Evolutionary conservation across 768 basidiomycete species (phyloP).

Genomic region (Suillus brevipes): DNA sequence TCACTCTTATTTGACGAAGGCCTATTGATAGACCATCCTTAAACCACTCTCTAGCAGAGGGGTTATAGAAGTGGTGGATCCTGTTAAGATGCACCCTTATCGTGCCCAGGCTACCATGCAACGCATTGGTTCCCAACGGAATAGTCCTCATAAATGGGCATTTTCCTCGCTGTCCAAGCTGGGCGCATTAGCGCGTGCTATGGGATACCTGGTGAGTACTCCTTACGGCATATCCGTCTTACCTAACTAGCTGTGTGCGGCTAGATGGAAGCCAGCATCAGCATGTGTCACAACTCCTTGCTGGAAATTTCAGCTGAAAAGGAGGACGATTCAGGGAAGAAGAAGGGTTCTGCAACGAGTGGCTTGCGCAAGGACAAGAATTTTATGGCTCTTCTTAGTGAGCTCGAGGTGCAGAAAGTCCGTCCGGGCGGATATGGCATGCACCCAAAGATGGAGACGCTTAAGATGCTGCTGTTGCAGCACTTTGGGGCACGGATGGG

Average conservation of each 20-base stretch:
- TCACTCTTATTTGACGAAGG: conserved; percentile 7
- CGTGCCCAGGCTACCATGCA: conserved; percentile 46
- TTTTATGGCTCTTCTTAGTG: conserved; percentile 65
- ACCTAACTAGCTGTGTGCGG: neutral
- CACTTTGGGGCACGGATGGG: conserved; percentile 60
- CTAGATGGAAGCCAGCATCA: conserved; percentile 81
- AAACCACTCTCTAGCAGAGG: conserved; percentile 37
- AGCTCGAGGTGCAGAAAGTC: conserved; percentile 60
- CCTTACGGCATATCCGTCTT: conserved; percentile 2
- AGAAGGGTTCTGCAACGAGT: conserved; percentile 42
- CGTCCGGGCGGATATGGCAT: conserved; percentile 48
- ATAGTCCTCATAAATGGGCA: conserved; percentile 45
- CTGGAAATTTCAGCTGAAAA: conserved; percentile 48
- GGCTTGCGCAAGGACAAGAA: conserved; percentile 49
- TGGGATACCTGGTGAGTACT: conserved; percentile 78
- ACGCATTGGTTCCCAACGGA: conserved; percentile 39
- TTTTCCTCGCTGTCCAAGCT: conserved; percentile 53
- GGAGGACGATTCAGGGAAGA: conserved; percentile 33
- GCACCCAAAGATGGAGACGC: conserved; percentile 93
- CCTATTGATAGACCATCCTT: conserved; percentile 30
- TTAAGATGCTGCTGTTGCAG: conserved; percentile 70
- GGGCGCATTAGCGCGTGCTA: conserved; percentile 68
- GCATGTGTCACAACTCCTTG: conserved; percentile 73
- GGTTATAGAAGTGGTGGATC: conserved; percentile 53
- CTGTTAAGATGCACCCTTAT: conserved; percentile 68